These are phyloP conservation scores for Xylariaceae sp. DNA, from an alignment of 2,329 filamentous ascomycete species.

Conservation along the genomic window DNA sequence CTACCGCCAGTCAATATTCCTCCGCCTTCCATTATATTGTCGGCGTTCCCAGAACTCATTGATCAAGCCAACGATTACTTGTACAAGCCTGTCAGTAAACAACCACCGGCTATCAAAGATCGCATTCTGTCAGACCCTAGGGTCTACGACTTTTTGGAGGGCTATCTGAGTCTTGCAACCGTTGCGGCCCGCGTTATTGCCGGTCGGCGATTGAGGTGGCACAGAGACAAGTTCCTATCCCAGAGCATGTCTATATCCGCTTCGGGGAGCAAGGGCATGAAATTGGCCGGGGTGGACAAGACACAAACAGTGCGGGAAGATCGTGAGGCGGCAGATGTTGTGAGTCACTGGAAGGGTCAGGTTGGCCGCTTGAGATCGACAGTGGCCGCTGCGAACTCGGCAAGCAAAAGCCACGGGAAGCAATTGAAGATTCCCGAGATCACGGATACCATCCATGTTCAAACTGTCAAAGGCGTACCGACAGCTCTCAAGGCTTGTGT, in stretches of 20 bases:
- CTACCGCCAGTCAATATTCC: conserved; percentile 79
- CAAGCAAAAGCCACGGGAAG: conserved; percentile 29
- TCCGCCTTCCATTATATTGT: conserved; percentile 76
- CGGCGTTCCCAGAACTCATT: conserved; percentile 68
- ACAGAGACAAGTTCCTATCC: conserved; percentile 75
- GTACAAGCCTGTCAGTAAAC: conserved; percentile 59
- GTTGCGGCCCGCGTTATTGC: conserved; percentile 77
- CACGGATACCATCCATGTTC: conserved; percentile 61
- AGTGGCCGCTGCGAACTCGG: conserved; percentile 59
- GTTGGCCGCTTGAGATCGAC: conserved; percentile 69
- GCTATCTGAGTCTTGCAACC: conserved; percentile 57
- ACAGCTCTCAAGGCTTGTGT: conserved; percentile 72
- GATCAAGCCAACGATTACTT: conserved; percentile 58
- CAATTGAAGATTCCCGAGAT: conserved; percentile 63
- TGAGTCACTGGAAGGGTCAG: conserved; percentile 68
- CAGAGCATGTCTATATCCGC: conserved; percentile 86
- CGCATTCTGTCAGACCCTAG: conserved; percentile 58
- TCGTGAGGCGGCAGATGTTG: conserved; percentile 73
- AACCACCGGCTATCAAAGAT: conserved; percentile 53
- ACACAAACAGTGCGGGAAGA: conserved; percentile 78
- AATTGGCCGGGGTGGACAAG: conserved; percentile 79
- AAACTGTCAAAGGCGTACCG: conserved; percentile 65
- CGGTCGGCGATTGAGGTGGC: conserved; percentile 83
- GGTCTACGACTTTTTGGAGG: conserved; percentile 57
- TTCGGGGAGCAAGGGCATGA: conserved; percentile 78